Conservation (phyloP, 1,284 basidiomycete species). For the Pseudozyma sp. region DNA sequence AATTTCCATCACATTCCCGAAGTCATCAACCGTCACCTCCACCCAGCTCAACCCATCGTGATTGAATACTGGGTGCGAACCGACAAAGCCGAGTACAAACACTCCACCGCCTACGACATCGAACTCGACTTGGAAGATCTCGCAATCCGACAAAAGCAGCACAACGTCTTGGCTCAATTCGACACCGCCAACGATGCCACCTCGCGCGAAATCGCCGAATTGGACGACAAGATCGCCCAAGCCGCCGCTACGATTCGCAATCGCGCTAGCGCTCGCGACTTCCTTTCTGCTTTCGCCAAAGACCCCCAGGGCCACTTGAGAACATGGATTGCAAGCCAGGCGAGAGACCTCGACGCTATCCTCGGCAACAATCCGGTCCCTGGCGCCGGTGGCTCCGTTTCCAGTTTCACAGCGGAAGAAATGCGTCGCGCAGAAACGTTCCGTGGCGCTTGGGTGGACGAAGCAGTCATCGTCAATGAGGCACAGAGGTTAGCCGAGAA, state of each 20-base stretch:
- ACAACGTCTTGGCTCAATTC: conserved; percentile 77
- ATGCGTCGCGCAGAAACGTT: conserved; percentile 89
- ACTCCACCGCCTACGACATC: conserved; percentile 80
- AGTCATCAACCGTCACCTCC: conserved; percentile 82
- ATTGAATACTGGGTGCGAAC: conserved; percentile 77
- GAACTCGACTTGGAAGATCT: conserved; percentile 90
- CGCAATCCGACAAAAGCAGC: conserved; percentile 80
- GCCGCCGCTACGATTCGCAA: conserved; percentile 77
- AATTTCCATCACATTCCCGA: conserved; percentile 87
- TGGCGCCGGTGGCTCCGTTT: conserved; percentile 77
- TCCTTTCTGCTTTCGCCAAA: conserved; percentile 83
- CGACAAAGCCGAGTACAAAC: conserved; percentile 68
- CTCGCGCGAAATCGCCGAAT: conserved; percentile 76
- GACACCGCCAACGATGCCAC: conserved; percentile 75
- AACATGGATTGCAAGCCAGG: conserved; percentile 89
- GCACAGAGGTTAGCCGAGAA: conserved; percentile 62
- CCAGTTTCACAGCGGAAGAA: conserved; percentile 79
- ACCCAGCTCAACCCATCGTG: conserved; percentile 83
- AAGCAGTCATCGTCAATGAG: conserved; percentile 66
- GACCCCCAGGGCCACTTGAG: conserved; percentile 86
- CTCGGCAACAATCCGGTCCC: conserved; percentile 74
- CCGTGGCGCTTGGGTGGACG: conserved; percentile 81
- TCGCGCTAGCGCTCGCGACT: conserved; percentile 85
- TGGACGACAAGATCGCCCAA: conserved; percentile 80
- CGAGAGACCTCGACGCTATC: conserved; percentile 86